Base-by-base conservation (phyloP, 148 eudicot genomes). In the Drosera capensis region DNA sequence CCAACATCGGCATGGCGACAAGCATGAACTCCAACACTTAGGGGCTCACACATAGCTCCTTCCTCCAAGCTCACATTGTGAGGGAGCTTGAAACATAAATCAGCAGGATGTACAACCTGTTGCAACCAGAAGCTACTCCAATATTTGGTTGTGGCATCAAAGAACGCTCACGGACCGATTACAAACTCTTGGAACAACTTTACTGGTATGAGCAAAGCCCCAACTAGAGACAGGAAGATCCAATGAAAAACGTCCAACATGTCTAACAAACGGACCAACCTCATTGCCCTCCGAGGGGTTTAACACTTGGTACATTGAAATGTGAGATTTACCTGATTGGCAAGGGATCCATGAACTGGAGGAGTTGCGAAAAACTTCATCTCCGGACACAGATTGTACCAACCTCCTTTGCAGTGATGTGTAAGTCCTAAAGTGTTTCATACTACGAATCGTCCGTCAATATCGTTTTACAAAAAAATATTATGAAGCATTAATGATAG, bases 71-170 rank as follows among this genome's bases (percentile, higher is more conserved):
- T 4, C 11, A 80, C 14, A 30, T 55, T 71, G 25, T 71, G 68
- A 5, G 96, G 93, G 20, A 86, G 73, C 57, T 86, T 86, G 64
- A 81, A 86, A 62, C 95, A 90, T 48, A 90, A 63, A 24, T 85
- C 88, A n/a, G 85, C 95, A 21, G 95, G 99, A 70, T 90, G 99
- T 49, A 90, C 95, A 57, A 88, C 86, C 95, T 88, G 65, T 28
- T 34, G n/a, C 13, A 5, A 11, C 38, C 11, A 34, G 14, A 15
- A 34, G 38, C 6, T 11, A 28, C 9, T 28, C 9, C 31, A 28
- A 28, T 28, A 3, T 28, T 28, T 3, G 31, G 4, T 28, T 9
- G 9, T 28, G 6, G 9, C 31, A 9, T 28, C 6, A 9, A 4
- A 3, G 31, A 28, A 28, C 9, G 4, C 9, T 28, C 4, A 9